Conservation (phyloP, 805 yeast species). For the Ogataea trehalophila region DNA sequence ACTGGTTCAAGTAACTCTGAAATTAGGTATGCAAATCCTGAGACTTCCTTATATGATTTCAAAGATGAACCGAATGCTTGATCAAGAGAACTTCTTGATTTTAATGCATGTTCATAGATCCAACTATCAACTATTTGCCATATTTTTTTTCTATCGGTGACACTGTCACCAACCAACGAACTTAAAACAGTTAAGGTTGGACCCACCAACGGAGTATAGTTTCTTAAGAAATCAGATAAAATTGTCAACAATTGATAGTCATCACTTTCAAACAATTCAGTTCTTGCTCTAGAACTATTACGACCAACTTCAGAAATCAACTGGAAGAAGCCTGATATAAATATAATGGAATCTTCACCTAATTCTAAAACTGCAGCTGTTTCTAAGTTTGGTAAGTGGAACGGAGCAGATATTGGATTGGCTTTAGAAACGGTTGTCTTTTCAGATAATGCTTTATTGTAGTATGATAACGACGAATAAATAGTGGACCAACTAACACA, state of each 20-base stretch:
- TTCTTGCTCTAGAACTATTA: conserved; percentile 32
- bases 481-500: conserved; percentile 34
- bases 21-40: conserved; percentile 59
- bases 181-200: conserved; percentile 53
- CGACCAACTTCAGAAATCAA: conserved; percentile 52
- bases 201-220: conserved; percentile 34
- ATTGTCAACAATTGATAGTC: conserved; percentile 26
- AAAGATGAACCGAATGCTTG: conserved; percentile 44
- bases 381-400: conserved; percentile 5
- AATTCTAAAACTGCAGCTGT: conserved; percentile 44
- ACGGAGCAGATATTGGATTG: conserved; percentile 1
- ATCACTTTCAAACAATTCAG: conserved; percentile 30
- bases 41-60: conserved; percentile 47
- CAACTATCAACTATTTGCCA: conserved; percentile 74
- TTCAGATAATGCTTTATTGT: conserved; percentile 25
- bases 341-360: conserved; percentile 75
- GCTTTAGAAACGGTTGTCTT: background rate
- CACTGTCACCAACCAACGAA: conserved; percentile 47
- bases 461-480: conserved; percentile 30
- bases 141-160: conserved; percentile 40
- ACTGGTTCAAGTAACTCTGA: conserved; percentile 30
- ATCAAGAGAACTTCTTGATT: conserved; percentile 25
- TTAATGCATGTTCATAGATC: conserved; percentile 41
- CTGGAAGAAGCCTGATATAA: conserved; percentile 68
- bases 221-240: conserved; percentile 23